Percentiles rank a stretch among this genome's conserved stretches.
Evolutionary conservation across 805 yeast species (phyloP).

Genomic region (Myxozyma vanderwaltii): DNA sequence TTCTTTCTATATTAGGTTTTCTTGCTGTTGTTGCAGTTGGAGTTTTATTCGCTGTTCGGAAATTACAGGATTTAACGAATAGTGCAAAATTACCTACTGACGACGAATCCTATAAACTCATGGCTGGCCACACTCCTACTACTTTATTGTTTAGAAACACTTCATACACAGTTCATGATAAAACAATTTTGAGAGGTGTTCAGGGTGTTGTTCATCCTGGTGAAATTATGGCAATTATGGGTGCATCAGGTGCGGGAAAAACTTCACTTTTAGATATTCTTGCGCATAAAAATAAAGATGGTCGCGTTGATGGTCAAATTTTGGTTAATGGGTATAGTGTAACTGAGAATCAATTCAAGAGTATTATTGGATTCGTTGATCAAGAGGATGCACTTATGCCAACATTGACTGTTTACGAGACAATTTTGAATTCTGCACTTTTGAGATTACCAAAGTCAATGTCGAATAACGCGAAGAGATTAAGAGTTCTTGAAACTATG

Average conservation of each 20-base stretch:
- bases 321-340: constrained; percentile 66
- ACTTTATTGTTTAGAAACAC: constrained; percentile 75
- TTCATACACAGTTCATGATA: constrained; percentile 58
- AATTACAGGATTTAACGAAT: constrained; percentile 18
- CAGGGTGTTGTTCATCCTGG: constrained; percentile 84
- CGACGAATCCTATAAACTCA: constrained; percentile 52
- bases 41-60: constrained; percentile 15
- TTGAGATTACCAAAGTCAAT: constrained; percentile 80
- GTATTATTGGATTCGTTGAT: constrained; percentile 89
- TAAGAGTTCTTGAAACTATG: constrained; percentile 81
- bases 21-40: constrained; percentile 35
- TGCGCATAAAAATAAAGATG: constrained; percentile 85
- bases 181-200: constrained; percentile 59
- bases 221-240: constrained; percentile 93
- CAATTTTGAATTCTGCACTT: constrained; percentile 88
- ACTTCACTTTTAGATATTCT: constrained; percentile 89
- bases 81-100: constrained; percentile 40
- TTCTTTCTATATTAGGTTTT: constrained; percentile 20
- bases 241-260: constrained; percentile 98
- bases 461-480: constrained; percentile 70
- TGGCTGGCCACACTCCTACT: constrained; percentile 63
- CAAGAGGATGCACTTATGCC: constrained; percentile 91
- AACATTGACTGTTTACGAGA: constrained; percentile 93
- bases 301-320: constrained; percentile 65
- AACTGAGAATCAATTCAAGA: constrained; percentile 52